phyloP scores from a whole-genome alignment of 257 asterid genomes.

The Anisodus tanguticus region DNA sequence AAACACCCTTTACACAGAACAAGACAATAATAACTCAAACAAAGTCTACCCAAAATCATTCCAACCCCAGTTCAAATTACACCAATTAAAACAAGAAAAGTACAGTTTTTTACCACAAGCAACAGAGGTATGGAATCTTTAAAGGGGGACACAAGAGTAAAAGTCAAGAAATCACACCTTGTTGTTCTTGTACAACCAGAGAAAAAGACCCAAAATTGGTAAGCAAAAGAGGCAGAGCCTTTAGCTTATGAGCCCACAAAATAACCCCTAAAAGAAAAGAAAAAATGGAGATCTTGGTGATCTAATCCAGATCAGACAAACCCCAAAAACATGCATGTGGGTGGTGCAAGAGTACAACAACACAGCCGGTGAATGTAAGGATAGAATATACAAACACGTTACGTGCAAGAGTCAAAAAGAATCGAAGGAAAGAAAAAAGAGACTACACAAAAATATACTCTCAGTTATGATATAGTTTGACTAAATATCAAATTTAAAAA shows the following conservation, averaged over 20 bases:
- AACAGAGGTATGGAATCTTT: slow-evolving; percentile 26
- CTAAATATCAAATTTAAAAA: no score
- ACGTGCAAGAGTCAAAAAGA: not conserved
- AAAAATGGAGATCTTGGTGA: slow-evolving; percentile 51
- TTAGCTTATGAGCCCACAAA: slow-evolving; percentile 36
- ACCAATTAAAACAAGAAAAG: slow-evolving; percentile 22
- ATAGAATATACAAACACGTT: no score
- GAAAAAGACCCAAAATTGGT: slow-evolving; percentile 28
- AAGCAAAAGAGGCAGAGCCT: slow-evolving; percentile 2
- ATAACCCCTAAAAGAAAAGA: not conserved
- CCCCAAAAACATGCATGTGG: slow-evolving; percentile 58
- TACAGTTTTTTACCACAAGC: not conserved
- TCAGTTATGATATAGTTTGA: no score
- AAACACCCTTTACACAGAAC: not conserved
- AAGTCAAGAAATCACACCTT: slow-evolving; percentile 44
- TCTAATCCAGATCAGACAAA: slow-evolving; percentile 70
- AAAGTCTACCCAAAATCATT: slow-evolving; percentile 17
- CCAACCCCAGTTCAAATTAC: slow-evolving; percentile 27
- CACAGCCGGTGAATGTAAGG: no score
- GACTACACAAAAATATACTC: no score
- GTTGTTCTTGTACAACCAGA: not conserved
- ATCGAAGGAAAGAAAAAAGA: no score
- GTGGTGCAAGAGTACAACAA: slow-evolving; percentile 25
- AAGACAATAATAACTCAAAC: not conserved
- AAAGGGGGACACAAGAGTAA: not conserved